Conservation (phyloP, 805 yeast species). For the Yamadazyma laniorum region DNA sequence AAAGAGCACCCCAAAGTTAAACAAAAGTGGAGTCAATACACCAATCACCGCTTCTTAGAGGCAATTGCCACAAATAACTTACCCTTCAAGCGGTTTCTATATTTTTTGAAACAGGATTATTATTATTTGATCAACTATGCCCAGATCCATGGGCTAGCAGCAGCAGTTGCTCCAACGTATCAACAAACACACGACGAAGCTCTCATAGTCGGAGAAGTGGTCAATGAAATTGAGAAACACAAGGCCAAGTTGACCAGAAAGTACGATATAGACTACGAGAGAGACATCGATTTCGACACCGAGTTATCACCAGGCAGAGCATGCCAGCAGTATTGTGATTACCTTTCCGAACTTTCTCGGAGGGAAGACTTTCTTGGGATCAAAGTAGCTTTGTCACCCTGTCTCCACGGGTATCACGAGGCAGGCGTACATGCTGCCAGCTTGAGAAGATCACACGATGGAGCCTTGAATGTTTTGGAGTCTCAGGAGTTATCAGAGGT, state of each 20-base stretch:
- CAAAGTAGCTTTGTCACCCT: constrained; percentile 70
- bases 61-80: constrained; percentile 52
- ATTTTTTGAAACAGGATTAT: constrained; percentile 63
- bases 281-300: constrained; percentile 38
- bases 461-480: constrained; percentile 8
- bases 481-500: constrained; percentile 24
- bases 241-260: constrained; percentile 42
- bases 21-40: constrained; percentile 57
- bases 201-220: constrained; percentile 49
- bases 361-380: constrained; percentile 61
- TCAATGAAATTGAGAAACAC: constrained; percentile 57
- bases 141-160: constrained; percentile 61
- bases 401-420: constrained; percentile 67
- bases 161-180: constrained; percentile 57
- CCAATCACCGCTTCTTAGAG: constrained; percentile 60
- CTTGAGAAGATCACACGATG: constrained; percentile 4
- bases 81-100: constrained; percentile 48
- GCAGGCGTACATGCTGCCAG: constrained; percentile 44
- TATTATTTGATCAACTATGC: constrained; percentile 68
- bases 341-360: constrained; percentile 52
- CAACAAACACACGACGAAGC: constrained; percentile 51
- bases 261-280: constrained; percentile 40
- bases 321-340: constrained; percentile 59
- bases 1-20: constrained; percentile 54
- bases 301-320: constrained; percentile 53